Conservation (phyloP, 116 monocot species). For the Dioscorea cayenensis region DNA sequence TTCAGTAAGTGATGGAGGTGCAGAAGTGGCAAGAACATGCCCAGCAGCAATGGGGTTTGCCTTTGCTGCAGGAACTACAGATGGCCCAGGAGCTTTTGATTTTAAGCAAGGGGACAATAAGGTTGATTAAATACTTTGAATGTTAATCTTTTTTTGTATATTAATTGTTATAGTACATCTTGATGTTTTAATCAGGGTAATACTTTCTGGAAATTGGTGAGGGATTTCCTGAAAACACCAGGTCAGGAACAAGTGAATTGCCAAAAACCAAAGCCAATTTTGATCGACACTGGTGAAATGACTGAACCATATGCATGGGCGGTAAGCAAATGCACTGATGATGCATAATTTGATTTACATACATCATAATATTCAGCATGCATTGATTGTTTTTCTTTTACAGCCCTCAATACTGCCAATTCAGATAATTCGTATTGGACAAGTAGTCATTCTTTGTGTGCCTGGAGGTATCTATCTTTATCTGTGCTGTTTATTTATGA, state of each 20-base stretch:
- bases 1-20: slow-evolving; percentile 27
- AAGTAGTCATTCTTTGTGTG: slow-evolving; percentile 55
- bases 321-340: slow-evolving; percentile 15
- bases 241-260: slow-evolving; percentile 49
- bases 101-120: slow-evolving; percentile 60
- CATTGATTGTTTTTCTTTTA: neutral
- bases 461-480: slow-evolving; percentile 49
- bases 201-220: slow-evolving; percentile 56
- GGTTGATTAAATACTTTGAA: slow-evolving; percentile 18
- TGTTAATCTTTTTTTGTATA: neutral
- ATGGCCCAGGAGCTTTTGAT: slow-evolving; percentile 75
- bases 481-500: neutral
- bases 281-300: slow-evolving; percentile 71
- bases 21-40: slow-evolving; percentile 40
- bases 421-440: slow-evolving; percentile 61
- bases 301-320: slow-evolving; percentile 63
- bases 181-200: slow-evolving; percentile 30
- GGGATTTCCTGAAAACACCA: slow-evolving; percentile 41
- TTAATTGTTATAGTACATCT: neutral
- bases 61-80: slow-evolving; percentile 70
- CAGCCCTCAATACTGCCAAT: slow-evolving; percentile 73
- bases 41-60: slow-evolving; percentile 69
- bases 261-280: slow-evolving; percentile 65
- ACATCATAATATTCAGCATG: neutral
- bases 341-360: neutral